Evolutionary conservation across 805 yeast genomes (phyloP).

Genomic region (Candida incommunis): DNA sequence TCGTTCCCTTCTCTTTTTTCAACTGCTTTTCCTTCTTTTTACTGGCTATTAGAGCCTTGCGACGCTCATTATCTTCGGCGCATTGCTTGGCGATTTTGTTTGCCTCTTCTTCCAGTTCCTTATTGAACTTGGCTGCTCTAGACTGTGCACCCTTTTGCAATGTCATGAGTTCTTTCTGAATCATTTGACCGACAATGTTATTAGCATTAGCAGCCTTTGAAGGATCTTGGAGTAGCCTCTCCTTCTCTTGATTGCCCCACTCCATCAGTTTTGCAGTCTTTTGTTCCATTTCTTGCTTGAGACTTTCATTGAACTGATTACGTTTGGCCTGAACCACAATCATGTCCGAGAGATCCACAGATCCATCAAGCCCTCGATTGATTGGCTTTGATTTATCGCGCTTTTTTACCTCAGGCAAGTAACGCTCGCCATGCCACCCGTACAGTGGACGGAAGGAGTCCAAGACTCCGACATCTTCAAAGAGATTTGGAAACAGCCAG

Average conservation of each 20-base stretch:
- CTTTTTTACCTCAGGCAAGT: constrained; percentile 14
- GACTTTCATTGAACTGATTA: neutral
- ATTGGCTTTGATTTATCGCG: neutral
- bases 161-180: neutral
- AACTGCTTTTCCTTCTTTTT: constrained; percentile 1
- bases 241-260: constrained; percentile 4
- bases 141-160: neutral
- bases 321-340: neutral
- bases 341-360: neutral
- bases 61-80: constrained; percentile 4
- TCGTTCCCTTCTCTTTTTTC: neutral
- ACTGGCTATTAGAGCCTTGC: constrained; percentile 4
- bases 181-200: neutral
- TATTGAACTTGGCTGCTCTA: neutral
- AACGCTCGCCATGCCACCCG: constrained; percentile 50
- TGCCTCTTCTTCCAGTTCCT: constrained; percentile 1
- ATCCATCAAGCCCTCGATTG: neutral
- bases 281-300: constrained; percentile 1
- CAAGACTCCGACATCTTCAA: constrained; percentile 86
- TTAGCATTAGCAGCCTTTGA: neutral
- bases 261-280: constrained; percentile 2
- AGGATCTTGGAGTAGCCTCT: neutral
- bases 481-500: constrained; percentile 93
- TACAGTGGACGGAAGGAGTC: constrained; percentile 88
- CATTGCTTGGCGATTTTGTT: constrained; percentile 3